Evolutionary conservation across 2,329 filamentous ascomycete species (phyloP).

Genomic region (Diaporthe sp.): DNA sequence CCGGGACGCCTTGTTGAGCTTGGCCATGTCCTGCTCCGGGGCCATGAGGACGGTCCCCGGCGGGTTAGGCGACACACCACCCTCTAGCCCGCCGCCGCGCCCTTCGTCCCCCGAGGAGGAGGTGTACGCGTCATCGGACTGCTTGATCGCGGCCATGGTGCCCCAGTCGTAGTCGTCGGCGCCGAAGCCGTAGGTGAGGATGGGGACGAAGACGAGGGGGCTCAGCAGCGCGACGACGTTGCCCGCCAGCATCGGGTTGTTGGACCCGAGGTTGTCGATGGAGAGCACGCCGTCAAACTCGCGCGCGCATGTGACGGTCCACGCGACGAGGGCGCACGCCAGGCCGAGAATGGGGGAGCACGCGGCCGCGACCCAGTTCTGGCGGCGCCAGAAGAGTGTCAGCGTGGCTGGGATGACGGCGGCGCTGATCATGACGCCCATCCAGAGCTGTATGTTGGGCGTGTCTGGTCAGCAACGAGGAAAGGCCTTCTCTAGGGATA

Average conservation of each 20-base stretch:
- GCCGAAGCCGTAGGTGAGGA: slow-evolving; percentile 81
- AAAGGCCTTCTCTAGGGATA: no score
- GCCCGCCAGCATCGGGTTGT: slow-evolving; percentile 89
- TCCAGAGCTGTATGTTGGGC: slow-evolving; percentile 68
- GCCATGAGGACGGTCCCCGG: background rate
- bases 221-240: slow-evolving; percentile 87
- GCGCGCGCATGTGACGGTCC: slow-evolving; percentile 82
- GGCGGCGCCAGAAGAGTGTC: slow-evolving; percentile 84
- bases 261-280: slow-evolving; percentile 74
- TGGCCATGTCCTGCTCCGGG: slow-evolving; percentile 45
- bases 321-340: slow-evolving; percentile 77
- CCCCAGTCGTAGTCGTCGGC: slow-evolving; percentile 87
- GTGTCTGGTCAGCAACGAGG: background rate
- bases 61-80: background rate
- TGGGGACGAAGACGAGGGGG: slow-evolving; percentile 79
- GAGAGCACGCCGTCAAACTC: slow-evolving; percentile 79
- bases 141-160: slow-evolving; percentile 73
- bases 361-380: slow-evolving; percentile 80
- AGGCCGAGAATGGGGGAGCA: slow-evolving; percentile 77
- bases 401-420: slow-evolving; percentile 87
- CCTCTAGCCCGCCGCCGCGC: background rate
- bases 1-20: slow-evolving; percentile 52
- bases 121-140: background rate
- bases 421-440: slow-evolving; percentile 91
- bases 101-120: background rate